phyloP scores from a whole-genome alignment of 148 eudicot species.

The Rheum nobile region DNA sequence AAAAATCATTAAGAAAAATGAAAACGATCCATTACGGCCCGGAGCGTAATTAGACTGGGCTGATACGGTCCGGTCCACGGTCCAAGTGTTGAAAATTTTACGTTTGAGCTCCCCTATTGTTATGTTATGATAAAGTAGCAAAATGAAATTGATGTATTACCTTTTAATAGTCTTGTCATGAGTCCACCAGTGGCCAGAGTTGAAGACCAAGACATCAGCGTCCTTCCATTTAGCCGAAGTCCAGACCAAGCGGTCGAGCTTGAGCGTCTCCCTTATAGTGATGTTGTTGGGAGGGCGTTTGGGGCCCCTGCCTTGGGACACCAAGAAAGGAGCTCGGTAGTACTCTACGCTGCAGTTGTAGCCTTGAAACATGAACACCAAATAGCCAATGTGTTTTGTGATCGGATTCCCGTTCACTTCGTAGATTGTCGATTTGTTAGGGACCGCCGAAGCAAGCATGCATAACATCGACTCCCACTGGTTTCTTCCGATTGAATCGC shows the following conservation, averaged over 20 bases:
- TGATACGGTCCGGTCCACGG: too few relatives aligned
- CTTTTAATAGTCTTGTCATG: constrained; percentile 55
- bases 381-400: constrained; percentile 69
- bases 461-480: constrained; percentile 96
- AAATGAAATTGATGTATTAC: too few relatives aligned
- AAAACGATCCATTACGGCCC: too few relatives aligned
- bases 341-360: constrained; percentile 83
- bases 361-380: constrained; percentile 52
- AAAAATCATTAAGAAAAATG: too few relatives aligned
- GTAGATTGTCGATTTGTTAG: constrained; percentile 58
- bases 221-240: constrained; percentile 53
- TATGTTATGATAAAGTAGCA: too few relatives aligned
- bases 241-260: constrained; percentile 67
- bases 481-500: constrained; percentile 91
- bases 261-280: constrained; percentile 30
- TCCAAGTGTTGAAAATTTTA: too few relatives aligned
- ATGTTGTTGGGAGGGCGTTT: constrained; percentile 34
- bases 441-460: constrained; percentile 69
- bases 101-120: too few relatives aligned
- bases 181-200: constrained; percentile 94
- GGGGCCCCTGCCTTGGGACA: constrained; percentile 55
- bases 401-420: constrained; percentile 83
- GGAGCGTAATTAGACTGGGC: too few relatives aligned
- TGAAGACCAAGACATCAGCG: constrained; percentile 68
- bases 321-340: constrained; percentile 79